These are phyloP conservation scores for Globisporangium abappressorium DNA, from an alignment of 352 stramenopile species.

Conservation along the genomic window DNA sequence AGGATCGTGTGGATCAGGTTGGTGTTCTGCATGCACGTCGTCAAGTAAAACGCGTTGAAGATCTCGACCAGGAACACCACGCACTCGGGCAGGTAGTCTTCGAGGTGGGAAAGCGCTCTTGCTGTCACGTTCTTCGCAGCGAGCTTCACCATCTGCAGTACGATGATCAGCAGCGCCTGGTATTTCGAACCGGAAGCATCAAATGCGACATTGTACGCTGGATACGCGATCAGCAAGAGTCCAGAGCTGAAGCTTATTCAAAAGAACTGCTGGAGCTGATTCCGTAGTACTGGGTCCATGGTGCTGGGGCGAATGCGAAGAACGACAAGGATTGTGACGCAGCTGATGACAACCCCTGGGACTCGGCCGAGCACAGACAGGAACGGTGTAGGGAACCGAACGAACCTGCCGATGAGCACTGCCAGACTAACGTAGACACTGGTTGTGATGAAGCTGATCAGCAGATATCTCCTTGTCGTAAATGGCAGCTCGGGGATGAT, in stretches of 20 bases:
- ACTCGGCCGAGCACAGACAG: background rate
- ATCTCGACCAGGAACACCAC: slow-evolving; percentile 42
- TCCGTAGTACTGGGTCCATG: slow-evolving; percentile 1
- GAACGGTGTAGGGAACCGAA: slow-evolving; percentile 2
- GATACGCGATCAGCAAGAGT: slow-evolving; percentile 21
- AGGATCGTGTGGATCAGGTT: too few relatives aligned
- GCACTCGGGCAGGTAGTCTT: slow-evolving; percentile 32
- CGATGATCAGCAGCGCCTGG: slow-evolving; percentile 14
- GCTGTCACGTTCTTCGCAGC: slow-evolving; percentile 24
- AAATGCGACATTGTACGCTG: slow-evolving; percentile 25
- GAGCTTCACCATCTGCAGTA: slow-evolving; percentile 20
- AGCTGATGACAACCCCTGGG: background rate
- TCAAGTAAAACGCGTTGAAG: slow-evolving; percentile 41
- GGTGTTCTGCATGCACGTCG: slow-evolving; percentile 31
- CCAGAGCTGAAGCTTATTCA: background rate
- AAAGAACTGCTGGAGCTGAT: slow-evolving; percentile 7
- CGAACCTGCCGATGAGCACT: background rate
- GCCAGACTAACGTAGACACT: background rate
- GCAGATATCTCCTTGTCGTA: background rate
- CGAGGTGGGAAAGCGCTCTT: slow-evolving; percentile 20
- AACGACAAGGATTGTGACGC: background rate
- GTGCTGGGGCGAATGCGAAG: slow-evolving; percentile 3
- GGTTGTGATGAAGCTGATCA: background rate
- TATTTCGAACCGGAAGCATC: too few relatives aligned
- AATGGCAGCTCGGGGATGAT: slow-evolving; percentile 9